Evolutionary conservation across 2,329 filamentous ascomycete species (phyloP).

Genomic region (Pestalotiopsis sp.): DNA sequence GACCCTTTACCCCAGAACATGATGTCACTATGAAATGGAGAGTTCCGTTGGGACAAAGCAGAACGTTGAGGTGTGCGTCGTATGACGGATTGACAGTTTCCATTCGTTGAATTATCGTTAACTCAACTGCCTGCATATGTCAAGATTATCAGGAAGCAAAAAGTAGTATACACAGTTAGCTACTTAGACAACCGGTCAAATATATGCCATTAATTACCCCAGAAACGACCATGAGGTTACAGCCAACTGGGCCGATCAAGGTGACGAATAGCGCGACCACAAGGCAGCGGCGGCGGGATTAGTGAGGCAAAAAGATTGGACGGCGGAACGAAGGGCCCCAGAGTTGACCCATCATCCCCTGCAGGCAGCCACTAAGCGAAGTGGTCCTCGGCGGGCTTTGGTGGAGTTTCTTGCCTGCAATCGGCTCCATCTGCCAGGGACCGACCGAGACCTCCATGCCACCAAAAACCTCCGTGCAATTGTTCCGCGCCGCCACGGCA

Average conservation of each 20-base stretch:
- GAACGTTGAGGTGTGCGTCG: not conserved
- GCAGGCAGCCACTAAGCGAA: not conserved
- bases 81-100: not conserved
- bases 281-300: not conserved
- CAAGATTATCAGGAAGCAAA: not conserved
- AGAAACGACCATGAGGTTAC: not conserved
- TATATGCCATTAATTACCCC: not conserved
- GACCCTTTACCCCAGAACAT: not conserved
- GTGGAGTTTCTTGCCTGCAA: not conserved
- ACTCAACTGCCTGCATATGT: not conserved
- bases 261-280: not conserved
- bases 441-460: not conserved
- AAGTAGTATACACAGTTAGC: not conserved
- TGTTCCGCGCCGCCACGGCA: constrained; percentile 6
- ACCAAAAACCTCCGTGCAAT: not conserved
- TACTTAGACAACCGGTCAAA: too few species aligned
- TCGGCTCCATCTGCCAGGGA: not conserved
- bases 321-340: not conserved
- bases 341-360: not conserved
- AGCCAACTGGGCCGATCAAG: not conserved
- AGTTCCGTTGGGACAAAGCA: not conserved
- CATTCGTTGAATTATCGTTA: not conserved
- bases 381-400: not conserved
- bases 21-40: not conserved
- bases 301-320: not conserved